Percentiles rank a stretch among this genome's conserved stretches.
Evolutionary conservation across 495 filamentous ascomycete genomes (phyloP).

Genomic region (Hyaloscypha hepaticicola): DNA sequence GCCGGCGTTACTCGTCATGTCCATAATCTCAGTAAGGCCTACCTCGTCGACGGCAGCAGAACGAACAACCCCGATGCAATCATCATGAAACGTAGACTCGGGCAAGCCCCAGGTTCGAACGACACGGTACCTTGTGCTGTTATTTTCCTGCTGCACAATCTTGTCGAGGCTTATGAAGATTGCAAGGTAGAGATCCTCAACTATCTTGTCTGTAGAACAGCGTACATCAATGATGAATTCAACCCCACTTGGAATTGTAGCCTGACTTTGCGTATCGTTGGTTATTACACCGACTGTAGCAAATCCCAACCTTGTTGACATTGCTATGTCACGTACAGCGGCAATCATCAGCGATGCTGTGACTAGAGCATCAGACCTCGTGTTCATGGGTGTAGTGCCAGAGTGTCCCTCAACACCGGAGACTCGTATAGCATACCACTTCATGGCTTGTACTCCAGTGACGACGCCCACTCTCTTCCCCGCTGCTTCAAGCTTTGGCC

Average conservation of each 20-base stretch:
- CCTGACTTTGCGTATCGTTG: constrained; percentile 62
- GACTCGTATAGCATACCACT: constrained; percentile 68
- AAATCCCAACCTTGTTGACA: constrained; percentile 43
- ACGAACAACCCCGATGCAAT: constrained; percentile 65
- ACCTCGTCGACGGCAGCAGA: constrained; percentile 55
- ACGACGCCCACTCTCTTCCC: constrained; percentile 70
- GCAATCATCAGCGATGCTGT: constrained; percentile 63
- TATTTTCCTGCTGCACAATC: constrained; percentile 32
- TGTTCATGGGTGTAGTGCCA: constrained; percentile 65
- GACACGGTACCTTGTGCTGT: constrained; percentile 51
- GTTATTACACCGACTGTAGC: constrained; percentile 71
- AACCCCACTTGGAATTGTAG: constrained; percentile 70
- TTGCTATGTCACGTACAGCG: constrained; percentile 47
- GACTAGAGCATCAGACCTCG: constrained; percentile 62
- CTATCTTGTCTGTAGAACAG: constrained; percentile 54
- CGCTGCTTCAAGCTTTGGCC: constrained; percentile 62
- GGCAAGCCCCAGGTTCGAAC: constrained; percentile 56
- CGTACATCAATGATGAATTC: constrained; percentile 74
- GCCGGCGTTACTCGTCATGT: constrained; percentile 54
- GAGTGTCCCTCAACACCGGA: constrained; percentile 68
- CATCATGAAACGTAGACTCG: constrained; percentile 63
- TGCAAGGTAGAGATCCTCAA: constrained; percentile 45
- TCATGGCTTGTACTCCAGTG: constrained; percentile 66
- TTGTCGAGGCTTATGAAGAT: constrained; percentile 26
- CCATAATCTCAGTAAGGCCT: constrained; percentile 38